Evolutionary conservation across 192 early-diverging fungal genomes (phyloP), one percentile per base, ranked within the genome.

Genomic region (Entophlyctis luteolus): DNA sequence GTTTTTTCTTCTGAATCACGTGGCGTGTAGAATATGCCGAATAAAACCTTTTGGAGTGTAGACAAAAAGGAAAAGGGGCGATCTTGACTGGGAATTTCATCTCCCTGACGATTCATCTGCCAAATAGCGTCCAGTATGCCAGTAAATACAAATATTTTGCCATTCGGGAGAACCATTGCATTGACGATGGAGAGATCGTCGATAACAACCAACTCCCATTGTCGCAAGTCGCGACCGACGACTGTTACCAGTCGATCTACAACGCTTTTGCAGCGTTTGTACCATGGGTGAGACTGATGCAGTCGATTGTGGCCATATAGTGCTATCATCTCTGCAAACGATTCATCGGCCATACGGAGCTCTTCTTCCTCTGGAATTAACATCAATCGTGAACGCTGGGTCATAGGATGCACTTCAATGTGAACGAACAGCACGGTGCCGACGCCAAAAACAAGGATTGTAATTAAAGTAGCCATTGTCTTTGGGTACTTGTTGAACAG

Each of bases 141-240:
- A 2, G 75, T 77, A 55, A 78, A 80, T 0, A 80, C 73, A 63
- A 77, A 77, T 20, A 80, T 77, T 36, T 75, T 75, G 23, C 75
- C 79, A 8, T 65, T 65, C 20, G 79, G 57, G 14, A 69, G 55
- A 27, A 77, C 75, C 29, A 77, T 75, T 29, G 79, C 79, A 53
- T 80, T 80, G 22, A 76, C 71, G 39, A 55, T 47, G n/a, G 16
- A 14, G 18, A 62, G 67, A 34, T 77, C 71, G 48, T 76, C 59
- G 12, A 80, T 45, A 4, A 80, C 79, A 28, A 65, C 42, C 18
- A 80, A 37, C 18, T 75, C 38, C 79, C 79, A 80, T 14, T 68
- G 56, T 10, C 79, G 72, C 29, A 75, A 34, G 27, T 48, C 47
- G 4, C 65, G 55, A 0, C 70, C 71, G 5, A 73, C 57, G 22